These are phyloP conservation scores for Lantana camara DNA, from an alignment of 257 asterid species.

Conservation along the genomic window DNA sequence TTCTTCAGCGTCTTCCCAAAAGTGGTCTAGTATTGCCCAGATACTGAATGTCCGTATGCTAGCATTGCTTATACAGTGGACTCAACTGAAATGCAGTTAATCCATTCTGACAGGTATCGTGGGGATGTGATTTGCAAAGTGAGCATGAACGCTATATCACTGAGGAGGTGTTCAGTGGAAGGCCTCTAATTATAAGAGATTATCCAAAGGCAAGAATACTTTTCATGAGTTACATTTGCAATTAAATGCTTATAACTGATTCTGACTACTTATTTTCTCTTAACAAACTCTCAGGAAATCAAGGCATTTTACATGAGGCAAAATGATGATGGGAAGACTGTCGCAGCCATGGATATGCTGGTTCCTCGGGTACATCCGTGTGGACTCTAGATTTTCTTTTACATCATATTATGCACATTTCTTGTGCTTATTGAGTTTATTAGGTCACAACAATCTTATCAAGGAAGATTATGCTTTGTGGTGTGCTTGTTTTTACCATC, in stretches of 20 bases:
- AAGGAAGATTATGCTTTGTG: background rate
- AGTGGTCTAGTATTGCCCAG: background rate
- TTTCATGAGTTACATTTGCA: slow-evolving; percentile 12
- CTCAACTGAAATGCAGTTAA: slow-evolving; percentile 2
- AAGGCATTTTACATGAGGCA: slow-evolving; percentile 97
- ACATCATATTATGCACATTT: background rate
- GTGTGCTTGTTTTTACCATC: background rate
- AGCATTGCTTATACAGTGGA: slow-evolving; percentile 4
- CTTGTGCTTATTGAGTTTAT: background rate
- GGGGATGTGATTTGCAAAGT: slow-evolving; percentile 99
- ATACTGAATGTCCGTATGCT: background rate
- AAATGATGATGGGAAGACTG: slow-evolving; percentile 96
- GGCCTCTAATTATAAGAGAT: slow-evolving; percentile 93
- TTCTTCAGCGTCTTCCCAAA: background rate
- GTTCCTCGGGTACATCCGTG: slow-evolving; percentile 85
- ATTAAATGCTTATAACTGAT: slow-evolving; percentile 17
- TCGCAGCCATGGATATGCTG: slow-evolving; percentile 99
- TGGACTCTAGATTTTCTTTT: slow-evolving; percentile 1
- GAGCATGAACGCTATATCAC: slow-evolving; percentile 96
- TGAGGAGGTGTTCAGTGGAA: slow-evolving; percentile 88
- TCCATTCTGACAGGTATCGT: slow-evolving; percentile 61
- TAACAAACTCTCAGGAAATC: slow-evolving; percentile 61
- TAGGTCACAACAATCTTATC: background rate
- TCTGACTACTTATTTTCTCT: slow-evolving; percentile 23
- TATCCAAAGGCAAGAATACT: slow-evolving; percentile 78